Percentiles rank a stretch among this genome's conserved stretches.
These are phyloP conservation scores for Lactarius pseudohatsudake DNA, from an alignment of 768 basidiomycete species.

Conservation along the genomic window DNA sequence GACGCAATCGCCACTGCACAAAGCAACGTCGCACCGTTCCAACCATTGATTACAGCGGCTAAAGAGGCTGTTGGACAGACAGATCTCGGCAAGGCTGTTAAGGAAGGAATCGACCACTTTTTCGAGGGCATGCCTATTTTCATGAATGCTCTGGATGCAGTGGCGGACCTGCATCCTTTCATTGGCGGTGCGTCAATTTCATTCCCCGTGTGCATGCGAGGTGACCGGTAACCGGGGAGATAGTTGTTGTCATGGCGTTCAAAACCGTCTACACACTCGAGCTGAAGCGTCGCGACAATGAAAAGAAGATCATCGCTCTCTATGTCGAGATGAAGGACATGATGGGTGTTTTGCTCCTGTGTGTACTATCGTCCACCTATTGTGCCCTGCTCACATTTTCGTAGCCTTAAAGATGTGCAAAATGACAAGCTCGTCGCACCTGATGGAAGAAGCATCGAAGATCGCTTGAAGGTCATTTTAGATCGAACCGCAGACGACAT, in stretches of 20 bases:
- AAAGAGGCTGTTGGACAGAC: constrained; percentile 5
- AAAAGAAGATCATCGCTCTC: constrained; percentile 47
- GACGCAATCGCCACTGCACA: background rate
- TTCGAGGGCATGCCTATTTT: constrained; percentile 33
- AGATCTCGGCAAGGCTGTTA: constrained; percentile 16
- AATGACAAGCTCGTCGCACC: constrained; percentile 35
- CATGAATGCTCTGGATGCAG: constrained; percentile 34
- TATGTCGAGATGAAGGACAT: constrained; percentile 52
- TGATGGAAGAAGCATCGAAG: constrained; percentile 38
- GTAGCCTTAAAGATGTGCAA: constrained; percentile 36
- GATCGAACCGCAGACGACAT: constrained; percentile 35
- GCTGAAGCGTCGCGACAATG: constrained; percentile 49
- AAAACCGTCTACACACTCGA: constrained; percentile 50
- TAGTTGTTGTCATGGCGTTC: constrained; percentile 52
- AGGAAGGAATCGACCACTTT: constrained; percentile 30
- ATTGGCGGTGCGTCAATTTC: constrained; percentile 30
- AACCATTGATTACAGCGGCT: constrained; percentile 8
- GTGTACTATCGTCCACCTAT: background rate
- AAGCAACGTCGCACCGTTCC: background rate
- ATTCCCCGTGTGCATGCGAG: background rate
- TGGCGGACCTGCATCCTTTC: constrained; percentile 34
- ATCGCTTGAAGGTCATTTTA: constrained; percentile 37
- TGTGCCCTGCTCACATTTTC: background rate
- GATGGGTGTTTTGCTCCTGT: constrained; percentile 36
- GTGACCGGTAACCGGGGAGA: background rate